Conservation (phyloP, 345 rosid species). For the Melastoma malabathricum region DNA sequence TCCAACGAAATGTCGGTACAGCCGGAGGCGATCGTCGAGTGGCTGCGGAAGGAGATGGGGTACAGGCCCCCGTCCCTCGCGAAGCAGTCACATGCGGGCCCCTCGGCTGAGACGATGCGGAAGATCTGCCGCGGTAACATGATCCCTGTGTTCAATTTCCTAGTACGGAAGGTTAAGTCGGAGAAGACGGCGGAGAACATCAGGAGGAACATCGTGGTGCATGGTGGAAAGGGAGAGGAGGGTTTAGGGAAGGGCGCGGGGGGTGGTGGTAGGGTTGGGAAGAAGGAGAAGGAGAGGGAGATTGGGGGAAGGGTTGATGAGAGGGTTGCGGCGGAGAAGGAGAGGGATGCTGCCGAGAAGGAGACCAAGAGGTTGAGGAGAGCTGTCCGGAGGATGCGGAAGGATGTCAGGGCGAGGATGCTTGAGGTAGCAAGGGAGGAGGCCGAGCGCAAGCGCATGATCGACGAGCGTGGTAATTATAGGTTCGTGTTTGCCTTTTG, state of each 20-base stretch:
- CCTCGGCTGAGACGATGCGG: conserved; percentile 52
- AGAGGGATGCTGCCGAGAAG: conserved; percentile 57
- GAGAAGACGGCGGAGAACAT: conserved; percentile 74
- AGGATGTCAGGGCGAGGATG: conserved; percentile 81
- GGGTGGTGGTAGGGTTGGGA: conserved; percentile 32
- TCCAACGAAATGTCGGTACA: conserved; percentile 17
- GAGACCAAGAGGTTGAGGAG: conserved; percentile 79
- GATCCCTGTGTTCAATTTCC: conserved; percentile 66
- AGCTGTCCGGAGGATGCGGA: conserved; percentile 62
- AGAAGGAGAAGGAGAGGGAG: conserved; percentile 36
- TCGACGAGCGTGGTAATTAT: conserved; percentile 74
- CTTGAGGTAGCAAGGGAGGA: conserved; percentile 84
- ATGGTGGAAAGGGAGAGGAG: conserved; percentile 33
- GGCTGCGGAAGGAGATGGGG: conserved; percentile 87
- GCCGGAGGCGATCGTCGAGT: conserved; percentile 65
- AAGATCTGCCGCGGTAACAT: conserved; percentile 77
- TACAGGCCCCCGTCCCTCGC: conserved; percentile 51
- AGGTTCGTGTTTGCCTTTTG: conserved; percentile 26
- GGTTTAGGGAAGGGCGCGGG: conserved; percentile 35
- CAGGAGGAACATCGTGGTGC: conserved; percentile 61
- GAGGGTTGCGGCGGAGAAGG: conserved; percentile 50
- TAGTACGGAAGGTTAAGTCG: conserved; percentile 61
- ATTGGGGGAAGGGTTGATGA: conserved; percentile 16
- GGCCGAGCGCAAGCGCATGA: conserved; percentile 89
- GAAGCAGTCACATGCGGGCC: conserved; percentile 36